Percentiles rank a stretch among this genome's conserved stretches.
These are phyloP conservation scores for Scutellaria baicalensis DNA, from an alignment of 257 asterid species.

Conservation along the genomic window DNA sequence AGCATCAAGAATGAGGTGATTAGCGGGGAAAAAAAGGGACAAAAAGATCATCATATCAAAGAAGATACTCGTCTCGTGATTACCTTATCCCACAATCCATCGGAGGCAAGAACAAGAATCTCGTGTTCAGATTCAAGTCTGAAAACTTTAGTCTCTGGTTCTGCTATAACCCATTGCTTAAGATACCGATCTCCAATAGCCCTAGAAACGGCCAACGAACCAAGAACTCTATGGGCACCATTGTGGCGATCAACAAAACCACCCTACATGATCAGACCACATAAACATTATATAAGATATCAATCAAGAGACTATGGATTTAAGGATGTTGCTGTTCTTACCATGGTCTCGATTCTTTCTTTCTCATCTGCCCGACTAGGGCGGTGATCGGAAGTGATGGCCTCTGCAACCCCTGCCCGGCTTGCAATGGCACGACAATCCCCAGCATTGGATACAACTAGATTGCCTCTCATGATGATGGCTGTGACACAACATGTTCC, in stretches of 20 bases:
- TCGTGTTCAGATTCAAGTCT: conserved; percentile 46
- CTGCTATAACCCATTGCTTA: conserved; percentile 76
- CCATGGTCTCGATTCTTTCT: conserved; percentile 55
- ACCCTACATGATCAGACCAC: conserved; percentile 33
- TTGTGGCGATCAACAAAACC: conserved; percentile 62
- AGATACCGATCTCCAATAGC: conserved; percentile 78
- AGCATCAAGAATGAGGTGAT: neutral
- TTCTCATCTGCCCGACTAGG: conserved; percentile 58
- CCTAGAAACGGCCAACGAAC: conserved; percentile 80
- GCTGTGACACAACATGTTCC: conserved; percentile 84
- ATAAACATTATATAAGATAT: conserved; percentile 7
- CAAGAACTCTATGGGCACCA: conserved; percentile 79
- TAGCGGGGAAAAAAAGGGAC: neutral
- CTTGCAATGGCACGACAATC: conserved; percentile 80
- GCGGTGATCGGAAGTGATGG: conserved; percentile 72
- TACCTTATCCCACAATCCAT: conserved; percentile 93
- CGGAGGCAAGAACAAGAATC: conserved; percentile 80
- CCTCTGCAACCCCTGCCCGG: conserved; percentile 55
- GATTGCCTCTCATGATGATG: conserved; percentile 43
- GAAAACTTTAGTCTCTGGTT: conserved; percentile 57
- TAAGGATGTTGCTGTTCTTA: conserved; percentile 16
- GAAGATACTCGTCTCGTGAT: neutral
- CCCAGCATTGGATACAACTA: conserved; percentile 78
- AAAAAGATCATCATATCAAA: neutral
- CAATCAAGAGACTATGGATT: neutral